Percentiles rank a stretch among this genome's conserved stretches.
These are phyloP conservation scores for Paecilomyces niveus DNA, from an alignment of 2,329 filamentous ascomycete genomes.

Conservation along the genomic window DNA sequence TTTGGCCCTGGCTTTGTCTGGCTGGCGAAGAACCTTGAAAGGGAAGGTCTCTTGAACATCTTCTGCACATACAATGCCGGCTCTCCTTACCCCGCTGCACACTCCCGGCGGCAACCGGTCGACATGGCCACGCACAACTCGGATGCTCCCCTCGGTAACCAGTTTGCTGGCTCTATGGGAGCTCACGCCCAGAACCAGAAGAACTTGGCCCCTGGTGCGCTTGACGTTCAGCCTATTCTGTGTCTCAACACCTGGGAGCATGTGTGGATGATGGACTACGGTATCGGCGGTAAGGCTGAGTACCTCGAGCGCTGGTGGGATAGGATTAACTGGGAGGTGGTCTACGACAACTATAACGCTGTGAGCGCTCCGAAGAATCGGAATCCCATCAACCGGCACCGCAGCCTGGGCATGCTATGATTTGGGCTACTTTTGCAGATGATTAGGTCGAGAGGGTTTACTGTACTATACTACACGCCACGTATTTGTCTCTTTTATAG, in stretches of 20 bases:
- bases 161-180: constrained; percentile 29
- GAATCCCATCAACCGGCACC: constrained; percentile 11
- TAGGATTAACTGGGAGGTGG: constrained; percentile 74
- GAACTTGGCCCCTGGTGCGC: constrained; percentile 32
- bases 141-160: constrained; percentile 26
- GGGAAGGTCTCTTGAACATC: constrained; percentile 52
- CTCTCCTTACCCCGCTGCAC: constrained; percentile 76
- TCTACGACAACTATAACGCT: constrained; percentile 44
- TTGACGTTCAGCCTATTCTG: constrained; percentile 65
- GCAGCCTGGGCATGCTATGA: constrained; percentile 20
- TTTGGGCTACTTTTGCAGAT: constrained; percentile 5
- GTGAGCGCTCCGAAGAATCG: constrained; percentile 19
- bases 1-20: constrained; percentile 97
- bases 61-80: constrained; percentile 88
- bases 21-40: constrained; percentile 61
- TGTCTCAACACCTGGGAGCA: constrained; percentile 98
- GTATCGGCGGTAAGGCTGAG: constrained; percentile 63
- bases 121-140: constrained; percentile 39
- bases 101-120: constrained; percentile 62
- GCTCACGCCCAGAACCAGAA: constrained; percentile 25
- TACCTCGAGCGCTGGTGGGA: constrained; percentile 85
- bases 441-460: not conserved
- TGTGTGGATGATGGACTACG: constrained; percentile 79
- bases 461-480: constrained; percentile 1
- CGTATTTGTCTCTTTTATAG: not conserved